Evolutionary conservation across 495 filamentous ascomycete genomes (phyloP).

Genomic region (Aspergillus nidulans): DNA sequence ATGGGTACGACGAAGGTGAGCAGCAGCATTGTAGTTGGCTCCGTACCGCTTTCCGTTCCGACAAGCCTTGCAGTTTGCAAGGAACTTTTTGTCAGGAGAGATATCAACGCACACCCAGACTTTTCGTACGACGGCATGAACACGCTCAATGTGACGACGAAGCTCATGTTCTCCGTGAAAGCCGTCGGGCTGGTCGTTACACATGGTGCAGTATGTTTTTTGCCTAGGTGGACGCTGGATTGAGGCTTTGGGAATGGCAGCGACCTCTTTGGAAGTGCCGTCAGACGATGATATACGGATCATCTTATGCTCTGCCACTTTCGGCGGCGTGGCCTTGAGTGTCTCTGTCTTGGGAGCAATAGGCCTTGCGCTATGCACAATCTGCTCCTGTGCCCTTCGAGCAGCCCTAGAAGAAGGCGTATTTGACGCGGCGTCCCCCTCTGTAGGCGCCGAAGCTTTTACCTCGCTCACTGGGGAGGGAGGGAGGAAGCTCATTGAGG

Average conservation of each 20-base stretch:
- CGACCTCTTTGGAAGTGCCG: conserved; percentile 55
- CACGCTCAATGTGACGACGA: conserved; percentile 75
- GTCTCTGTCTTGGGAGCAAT: conserved; percentile 43
- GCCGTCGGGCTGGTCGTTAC: conserved; percentile 73
- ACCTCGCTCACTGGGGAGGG: conserved; percentile 29
- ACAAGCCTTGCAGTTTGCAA: conserved; percentile 88
- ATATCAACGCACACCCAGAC: conserved; percentile 79
- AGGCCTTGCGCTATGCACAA: conserved; percentile 37
- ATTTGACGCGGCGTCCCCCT: conserved; percentile 26
- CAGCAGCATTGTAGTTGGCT: conserved; percentile 93
- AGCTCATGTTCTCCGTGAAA: conserved; percentile 95
- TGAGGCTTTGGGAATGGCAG: conserved; percentile 63
- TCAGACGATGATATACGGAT: conserved; percentile 52
- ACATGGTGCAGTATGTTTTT: conserved; percentile 70
- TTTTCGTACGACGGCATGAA: conserved; percentile 68
- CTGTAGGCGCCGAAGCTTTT: conserved; percentile 32
- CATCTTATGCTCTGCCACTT: conserved; percentile 44
- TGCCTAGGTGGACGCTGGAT: conserved; percentile 72
- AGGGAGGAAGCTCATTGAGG: conserved; percentile 17
- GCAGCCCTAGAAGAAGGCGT: conserved; percentile 35
- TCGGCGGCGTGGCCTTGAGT: conserved; percentile 21
- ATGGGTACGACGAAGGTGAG: conserved; percentile 84
- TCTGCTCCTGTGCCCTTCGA: conserved; percentile 42
- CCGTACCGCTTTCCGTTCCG: conserved; percentile 73
- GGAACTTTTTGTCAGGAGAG: conserved; percentile 53